Percentiles rank a stretch among this genome's conserved stretches.
Conservation (phyloP, 2,329 filamentous ascomycete genomes). For the Uncinocarpus reesii region DNA sequence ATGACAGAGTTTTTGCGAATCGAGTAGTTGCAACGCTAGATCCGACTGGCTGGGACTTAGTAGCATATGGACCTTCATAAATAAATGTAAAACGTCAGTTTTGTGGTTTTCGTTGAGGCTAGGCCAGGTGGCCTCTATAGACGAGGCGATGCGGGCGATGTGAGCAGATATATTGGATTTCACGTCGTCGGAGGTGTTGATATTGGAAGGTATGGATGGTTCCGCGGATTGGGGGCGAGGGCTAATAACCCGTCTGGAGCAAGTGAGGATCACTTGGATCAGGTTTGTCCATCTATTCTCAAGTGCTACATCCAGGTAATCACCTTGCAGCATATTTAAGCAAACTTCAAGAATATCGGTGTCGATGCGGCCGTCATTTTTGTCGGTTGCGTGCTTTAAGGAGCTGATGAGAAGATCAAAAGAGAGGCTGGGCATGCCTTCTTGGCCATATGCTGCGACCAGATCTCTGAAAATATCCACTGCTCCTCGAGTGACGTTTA, state of each 20-base stretch:
- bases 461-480: constrained; percentile 35
- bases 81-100: constrained; percentile 28
- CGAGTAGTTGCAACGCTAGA: constrained; percentile 29
- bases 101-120: constrained; percentile 29
- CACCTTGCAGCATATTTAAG: constrained; percentile 32
- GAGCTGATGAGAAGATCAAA: constrained; percentile 31
- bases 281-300: constrained; percentile 23
- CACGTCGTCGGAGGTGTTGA: constrained; percentile 26
- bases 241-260: constrained; percentile 26
- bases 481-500: constrained; percentile 33
- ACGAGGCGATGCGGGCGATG: constrained; percentile 29
- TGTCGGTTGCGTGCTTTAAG: constrained; percentile 27
- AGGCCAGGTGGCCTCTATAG: constrained; percentile 31
- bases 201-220: constrained; percentile 18
- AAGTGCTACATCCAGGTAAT: constrained; percentile 26
- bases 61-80: constrained; percentile 29
- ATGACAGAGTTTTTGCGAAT: constrained; percentile 27
- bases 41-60: constrained; percentile 33
- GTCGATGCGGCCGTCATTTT: constrained; percentile 32
- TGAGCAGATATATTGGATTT: constrained; percentile 32
- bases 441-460: constrained; percentile 31
- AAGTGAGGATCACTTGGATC: constrained; percentile 28
- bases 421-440: constrained; percentile 30
- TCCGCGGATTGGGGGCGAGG: constrained; percentile 20
- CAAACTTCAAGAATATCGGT: constrained; percentile 35